Evolutionary conservation across 495 filamentous ascomycete genomes (phyloP).

Genomic region (Penicillium maclennaniae): DNA sequence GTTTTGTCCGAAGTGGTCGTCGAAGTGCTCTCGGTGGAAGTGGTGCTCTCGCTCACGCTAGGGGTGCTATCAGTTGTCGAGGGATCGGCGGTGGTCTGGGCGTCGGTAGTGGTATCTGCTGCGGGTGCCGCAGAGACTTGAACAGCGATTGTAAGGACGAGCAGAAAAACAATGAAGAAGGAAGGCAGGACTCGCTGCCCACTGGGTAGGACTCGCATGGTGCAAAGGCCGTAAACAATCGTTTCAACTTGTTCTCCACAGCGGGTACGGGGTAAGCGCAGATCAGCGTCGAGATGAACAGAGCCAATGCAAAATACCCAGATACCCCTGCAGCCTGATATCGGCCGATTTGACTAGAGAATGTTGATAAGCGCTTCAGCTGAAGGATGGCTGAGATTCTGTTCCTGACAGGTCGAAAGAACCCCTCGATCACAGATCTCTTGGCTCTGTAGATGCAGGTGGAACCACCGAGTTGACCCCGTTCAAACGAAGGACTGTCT

Average conservation of each 20-base stretch:
- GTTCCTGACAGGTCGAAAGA: conserved; percentile 3
- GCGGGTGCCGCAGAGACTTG: conserved; percentile 22
- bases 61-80: conserved; percentile 23
- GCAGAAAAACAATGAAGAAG: conserved; percentile 20
- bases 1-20: conserved; percentile 15
- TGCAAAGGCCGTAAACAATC: conserved; percentile 15
- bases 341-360: neutral
- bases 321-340: neutral
- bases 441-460: neutral
- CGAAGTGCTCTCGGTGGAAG: conserved; percentile 13
- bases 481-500: conserved; percentile 21
- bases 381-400: neutral
- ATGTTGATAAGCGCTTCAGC: neutral
- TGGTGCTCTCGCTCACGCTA: conserved; percentile 19
- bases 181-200: conserved; percentile 25
- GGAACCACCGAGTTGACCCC: neutral
- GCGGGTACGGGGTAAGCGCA: conserved; percentile 24
- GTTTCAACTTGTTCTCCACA: conserved; percentile 24
- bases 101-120: conserved; percentile 17
- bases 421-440: neutral
- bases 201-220: conserved; percentile 22
- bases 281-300: conserved; percentile 12
- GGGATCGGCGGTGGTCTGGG: conserved; percentile 29
- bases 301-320: neutral
- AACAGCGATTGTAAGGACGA: conserved; percentile 22